Conservation (phyloP, 257 asterid species). For the Cinchona pubescens region DNA sequence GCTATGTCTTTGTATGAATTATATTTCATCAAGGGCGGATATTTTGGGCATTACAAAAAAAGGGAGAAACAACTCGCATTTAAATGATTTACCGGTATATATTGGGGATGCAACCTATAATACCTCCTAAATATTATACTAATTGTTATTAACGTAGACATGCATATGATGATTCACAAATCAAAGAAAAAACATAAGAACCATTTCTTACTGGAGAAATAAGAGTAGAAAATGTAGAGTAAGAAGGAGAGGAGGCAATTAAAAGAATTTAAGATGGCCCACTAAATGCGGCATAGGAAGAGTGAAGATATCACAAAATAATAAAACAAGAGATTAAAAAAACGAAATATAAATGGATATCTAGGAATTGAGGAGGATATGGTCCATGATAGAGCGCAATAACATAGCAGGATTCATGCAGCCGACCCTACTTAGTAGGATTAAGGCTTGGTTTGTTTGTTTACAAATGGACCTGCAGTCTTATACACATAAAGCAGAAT, state of each 20-base stretch:
- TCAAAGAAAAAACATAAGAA: background rate
- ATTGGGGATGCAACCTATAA: background rate
- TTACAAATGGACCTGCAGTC: background rate
- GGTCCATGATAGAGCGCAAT: too few relatives aligned
- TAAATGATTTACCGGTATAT: too few relatives aligned
- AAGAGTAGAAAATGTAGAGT: background rate
- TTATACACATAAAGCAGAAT: background rate
- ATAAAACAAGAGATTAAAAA: background rate
- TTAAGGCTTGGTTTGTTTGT: too few relatives aligned
- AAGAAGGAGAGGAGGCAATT: background rate
- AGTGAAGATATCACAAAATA: background rate
- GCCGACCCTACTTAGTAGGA: too few relatives aligned
- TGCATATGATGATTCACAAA: background rate
- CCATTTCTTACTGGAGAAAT: constrained; percentile 1
- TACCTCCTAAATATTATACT: background rate
- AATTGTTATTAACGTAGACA: background rate
- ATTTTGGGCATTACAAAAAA: too few relatives aligned
- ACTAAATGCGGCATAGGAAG: background rate
- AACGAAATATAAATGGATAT: background rate
- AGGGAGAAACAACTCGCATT: too few relatives aligned
- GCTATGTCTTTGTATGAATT: too few relatives aligned
- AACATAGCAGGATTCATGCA: too few relatives aligned
- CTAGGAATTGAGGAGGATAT: too few relatives aligned
- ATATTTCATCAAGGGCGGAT: too few relatives aligned
- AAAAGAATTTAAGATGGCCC: background rate